phyloP scores from a whole-genome alignment of 176 grass and related monocot species.

The Dendrocalamus sinicus region DNA sequence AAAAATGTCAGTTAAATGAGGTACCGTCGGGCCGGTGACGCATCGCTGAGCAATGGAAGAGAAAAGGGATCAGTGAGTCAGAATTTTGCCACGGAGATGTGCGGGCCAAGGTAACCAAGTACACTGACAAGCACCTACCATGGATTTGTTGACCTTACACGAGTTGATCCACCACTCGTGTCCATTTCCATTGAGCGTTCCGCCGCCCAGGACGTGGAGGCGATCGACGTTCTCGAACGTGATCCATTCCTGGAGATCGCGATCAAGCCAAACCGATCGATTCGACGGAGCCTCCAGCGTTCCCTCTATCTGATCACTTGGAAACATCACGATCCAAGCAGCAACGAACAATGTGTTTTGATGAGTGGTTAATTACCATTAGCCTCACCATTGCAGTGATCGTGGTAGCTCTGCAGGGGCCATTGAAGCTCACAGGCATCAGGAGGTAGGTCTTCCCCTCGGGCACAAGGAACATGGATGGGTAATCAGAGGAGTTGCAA shows the following conservation, averaged over 20 bases:
- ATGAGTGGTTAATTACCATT: background rate
- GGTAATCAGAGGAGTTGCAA: constrained; percentile 55
- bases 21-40: constrained; percentile 70
- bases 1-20: background rate
- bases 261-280: constrained; percentile 48
- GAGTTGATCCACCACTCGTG: constrained; percentile 78
- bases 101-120: background rate
- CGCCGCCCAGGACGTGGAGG: constrained; percentile 61
- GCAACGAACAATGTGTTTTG: background rate
- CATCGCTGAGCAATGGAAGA: constrained; percentile 53
- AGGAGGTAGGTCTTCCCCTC: constrained; percentile 58
- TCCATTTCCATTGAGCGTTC: constrained; percentile 70
- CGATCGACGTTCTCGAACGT: constrained; percentile 47
- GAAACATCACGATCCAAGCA: background rate
- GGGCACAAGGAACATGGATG: constrained; percentile 43
- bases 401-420: constrained; percentile 60
- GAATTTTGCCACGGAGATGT: background rate
- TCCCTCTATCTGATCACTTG: constrained; percentile 58
- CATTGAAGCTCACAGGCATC: constrained; percentile 61
- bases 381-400: constrained; percentile 64
- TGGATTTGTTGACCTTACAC: constrained; percentile 61
- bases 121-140: constrained; percentile 35
- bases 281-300: constrained; percentile 70
- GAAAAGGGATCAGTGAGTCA: background rate
- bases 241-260: constrained; percentile 56